Evolutionary conservation across 2,329 filamentous ascomycete genomes (phyloP), one percentile per base, ranked within the genome.

Genomic region (Drechslera avenae): DNA sequence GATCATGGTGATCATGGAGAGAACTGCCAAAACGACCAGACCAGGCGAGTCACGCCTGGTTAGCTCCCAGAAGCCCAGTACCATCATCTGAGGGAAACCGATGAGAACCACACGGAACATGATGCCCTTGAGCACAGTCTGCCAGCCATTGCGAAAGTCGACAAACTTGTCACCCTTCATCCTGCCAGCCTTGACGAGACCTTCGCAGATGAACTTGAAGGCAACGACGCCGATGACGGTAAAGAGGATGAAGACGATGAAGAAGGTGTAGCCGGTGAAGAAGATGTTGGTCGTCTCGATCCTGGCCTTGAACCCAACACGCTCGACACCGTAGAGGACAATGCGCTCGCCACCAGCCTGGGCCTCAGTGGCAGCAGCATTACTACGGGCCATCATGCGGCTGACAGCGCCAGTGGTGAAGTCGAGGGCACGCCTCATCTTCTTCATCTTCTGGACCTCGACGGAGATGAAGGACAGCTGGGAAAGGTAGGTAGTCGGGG

Each of bases 251-350:
- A 97, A 90, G 68, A 94, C 79, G 68, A 90, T 84, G 77, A 96
- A 96, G 80, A 96, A 96, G 60, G 87, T 85, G 45, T 97, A 81
- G 39, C 91, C 90, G 1, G 93, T 97, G 78, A 97, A 82, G 80
- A 97, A 97, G 62, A 97, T 84, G 76, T 97, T 97, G 56, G 91
- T 94, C 2, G 85, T 81, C 75, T 97, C 93, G 56, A 97, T 97
- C 50, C 80, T 80, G 31, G 90, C 88, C 58, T 85, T 83, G 81
- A 95, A 97, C 23, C 90, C 91, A 36, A 96, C 91, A 74, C 93
- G 87, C 67, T 95, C 84, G 55, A 97, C 95, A 60, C 93, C 93
- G 52, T 83, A 86, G 30, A 97, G 87, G 47, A 83, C 76, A 51
- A 83, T 62, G 18, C 73, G 70, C 23, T 65, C 60, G 14, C 54